Conservation (phyloP, 352 stramenopile species). For the Pythium pyrilobum region DNA sequence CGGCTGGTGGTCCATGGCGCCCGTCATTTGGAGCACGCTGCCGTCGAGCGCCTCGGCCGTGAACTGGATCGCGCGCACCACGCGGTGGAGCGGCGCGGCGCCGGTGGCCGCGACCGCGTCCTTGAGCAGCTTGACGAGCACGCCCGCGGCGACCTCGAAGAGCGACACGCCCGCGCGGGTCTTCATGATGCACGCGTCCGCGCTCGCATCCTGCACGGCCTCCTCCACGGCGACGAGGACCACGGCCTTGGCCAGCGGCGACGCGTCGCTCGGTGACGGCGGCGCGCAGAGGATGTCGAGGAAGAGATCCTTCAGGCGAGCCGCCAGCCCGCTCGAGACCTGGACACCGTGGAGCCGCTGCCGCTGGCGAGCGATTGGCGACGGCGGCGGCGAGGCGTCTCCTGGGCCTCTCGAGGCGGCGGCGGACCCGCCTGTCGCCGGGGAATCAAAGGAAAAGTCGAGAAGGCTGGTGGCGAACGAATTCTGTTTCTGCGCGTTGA, state of each 20-base stretch:
- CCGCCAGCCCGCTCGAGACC: conserved; percentile 31
- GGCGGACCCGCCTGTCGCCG: not conserved
- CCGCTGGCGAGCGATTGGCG: conserved; percentile 18
- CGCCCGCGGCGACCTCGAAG: conserved; percentile 49
- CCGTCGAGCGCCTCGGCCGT: conserved; percentile 45
- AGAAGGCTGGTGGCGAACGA: conserved; percentile 28
- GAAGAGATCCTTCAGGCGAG: conserved; percentile 46
- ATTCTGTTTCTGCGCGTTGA: not conserved
- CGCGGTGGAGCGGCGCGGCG: conserved; percentile 37
- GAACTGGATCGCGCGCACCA: conserved; percentile 47
- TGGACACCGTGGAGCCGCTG: conserved; percentile 43
- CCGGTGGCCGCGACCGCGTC: conserved; percentile 20
- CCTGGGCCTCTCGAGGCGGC: not conserved
- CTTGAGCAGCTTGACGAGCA: conserved; percentile 29
- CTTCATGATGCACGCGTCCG: conserved; percentile 42
- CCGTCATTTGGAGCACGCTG: conserved; percentile 35
- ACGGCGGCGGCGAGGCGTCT: conserved; percentile 27
- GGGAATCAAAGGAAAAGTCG: conserved; percentile 48
- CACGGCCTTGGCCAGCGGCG: conserved; percentile 23
- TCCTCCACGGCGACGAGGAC: conserved; percentile 61
- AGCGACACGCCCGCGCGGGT: conserved; percentile 36
- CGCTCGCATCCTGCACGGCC: conserved; percentile 29
- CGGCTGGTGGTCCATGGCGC: conserved; percentile 29
- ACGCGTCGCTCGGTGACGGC: conserved; percentile 11
- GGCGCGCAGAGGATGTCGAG: conserved; percentile 38